Conservation (phyloP, 2,329 filamentous ascomycete species). For the Paecilomyces variotii region DNA sequence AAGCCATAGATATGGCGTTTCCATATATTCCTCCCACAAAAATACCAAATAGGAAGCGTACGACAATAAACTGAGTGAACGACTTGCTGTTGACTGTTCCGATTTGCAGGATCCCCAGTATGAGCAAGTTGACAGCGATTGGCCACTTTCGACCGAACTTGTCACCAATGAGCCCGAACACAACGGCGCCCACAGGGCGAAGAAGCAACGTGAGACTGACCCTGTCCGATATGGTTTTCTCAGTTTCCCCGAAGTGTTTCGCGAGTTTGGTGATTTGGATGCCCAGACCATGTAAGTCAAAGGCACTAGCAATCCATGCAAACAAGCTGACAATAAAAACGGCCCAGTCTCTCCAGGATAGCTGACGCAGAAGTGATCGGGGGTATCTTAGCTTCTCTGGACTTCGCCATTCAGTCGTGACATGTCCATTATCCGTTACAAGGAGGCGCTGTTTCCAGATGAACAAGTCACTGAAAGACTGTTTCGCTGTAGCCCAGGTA, state of each 20-base stretch:
- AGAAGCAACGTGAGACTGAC: slow-evolving; percentile 59
- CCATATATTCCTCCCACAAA: slow-evolving; percentile 79
- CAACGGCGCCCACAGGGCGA: slow-evolving; percentile 64
- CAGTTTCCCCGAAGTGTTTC: background rate
- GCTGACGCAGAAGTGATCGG: background rate
- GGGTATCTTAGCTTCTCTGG: background rate
- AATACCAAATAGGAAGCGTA: slow-evolving; percentile 64
- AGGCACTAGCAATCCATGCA: background rate
- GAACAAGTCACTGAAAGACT: slow-evolving; percentile 58
- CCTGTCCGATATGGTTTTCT: background rate
- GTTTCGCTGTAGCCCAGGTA: slow-evolving; percentile 55
- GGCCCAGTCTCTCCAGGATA: background rate
- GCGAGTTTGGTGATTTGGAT: background rate
- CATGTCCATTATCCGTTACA: slow-evolving; percentile 8
- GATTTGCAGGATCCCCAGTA: slow-evolving; percentile 62
- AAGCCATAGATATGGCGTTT: slow-evolving; percentile 68
- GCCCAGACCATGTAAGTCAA: background rate
- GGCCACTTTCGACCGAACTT: slow-evolving; percentile 72
- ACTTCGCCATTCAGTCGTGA: background rate
- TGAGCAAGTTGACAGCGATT: slow-evolving; percentile 71
- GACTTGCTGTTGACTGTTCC: slow-evolving; percentile 69
- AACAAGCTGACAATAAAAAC: background rate
- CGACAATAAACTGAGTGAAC: slow-evolving; percentile 66
- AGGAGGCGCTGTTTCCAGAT: slow-evolving; percentile 67
- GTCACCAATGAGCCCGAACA: slow-evolving; percentile 71